Evolutionary conservation across 768 basidiomycete species (phyloP).

Genomic region (Piloderma croceum): DNA sequence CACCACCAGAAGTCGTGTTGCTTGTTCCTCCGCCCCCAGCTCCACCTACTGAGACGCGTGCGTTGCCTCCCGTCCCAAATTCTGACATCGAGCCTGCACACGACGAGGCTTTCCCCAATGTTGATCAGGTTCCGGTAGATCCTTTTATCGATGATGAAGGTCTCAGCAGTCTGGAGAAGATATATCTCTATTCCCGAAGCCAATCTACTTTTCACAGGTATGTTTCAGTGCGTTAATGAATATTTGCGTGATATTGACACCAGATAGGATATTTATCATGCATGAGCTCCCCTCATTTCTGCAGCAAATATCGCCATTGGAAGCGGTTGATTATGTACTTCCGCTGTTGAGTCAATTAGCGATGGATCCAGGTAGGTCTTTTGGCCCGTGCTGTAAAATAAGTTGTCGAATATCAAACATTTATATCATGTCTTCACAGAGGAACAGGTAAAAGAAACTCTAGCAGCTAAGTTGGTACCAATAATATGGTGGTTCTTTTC

Average conservation of each 20-base stretch:
- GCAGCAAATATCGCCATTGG: slow-evolving; percentile 69
- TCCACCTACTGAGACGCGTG: neutral
- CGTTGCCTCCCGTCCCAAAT: neutral
- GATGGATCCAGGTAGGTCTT: slow-evolving; percentile 75
- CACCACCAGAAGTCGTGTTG: neutral
- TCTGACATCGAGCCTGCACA: neutral
- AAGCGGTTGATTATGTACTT: slow-evolving; percentile 89
- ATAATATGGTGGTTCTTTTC: slow-evolving; percentile 94
- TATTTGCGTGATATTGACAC: slow-evolving; percentile 17
- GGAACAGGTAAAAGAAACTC: slow-evolving; percentile 82
- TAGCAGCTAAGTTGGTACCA: slow-evolving; percentile 70
- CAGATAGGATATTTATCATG: slow-evolving; percentile 83
- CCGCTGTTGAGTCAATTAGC: slow-evolving; percentile 84
- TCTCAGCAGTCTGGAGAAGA: slow-evolving; percentile 81
- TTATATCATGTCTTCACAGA: slow-evolving; percentile 51
- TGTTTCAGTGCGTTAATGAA: neutral
- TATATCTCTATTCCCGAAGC: slow-evolving; percentile 84
- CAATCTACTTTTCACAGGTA: slow-evolving; percentile 50
- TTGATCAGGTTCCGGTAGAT: no score
- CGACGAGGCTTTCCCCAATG: neutral
- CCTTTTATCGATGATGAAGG: slow-evolving; percentile 64
- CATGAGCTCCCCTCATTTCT: slow-evolving; percentile 79
- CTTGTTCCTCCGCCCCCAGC: neutral
- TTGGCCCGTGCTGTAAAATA: no score
- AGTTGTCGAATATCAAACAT: no score